Evolutionary conservation across 2,329 filamentous ascomycete species (phyloP).

Genomic region (Cladophialophora chaetospira): DNA sequence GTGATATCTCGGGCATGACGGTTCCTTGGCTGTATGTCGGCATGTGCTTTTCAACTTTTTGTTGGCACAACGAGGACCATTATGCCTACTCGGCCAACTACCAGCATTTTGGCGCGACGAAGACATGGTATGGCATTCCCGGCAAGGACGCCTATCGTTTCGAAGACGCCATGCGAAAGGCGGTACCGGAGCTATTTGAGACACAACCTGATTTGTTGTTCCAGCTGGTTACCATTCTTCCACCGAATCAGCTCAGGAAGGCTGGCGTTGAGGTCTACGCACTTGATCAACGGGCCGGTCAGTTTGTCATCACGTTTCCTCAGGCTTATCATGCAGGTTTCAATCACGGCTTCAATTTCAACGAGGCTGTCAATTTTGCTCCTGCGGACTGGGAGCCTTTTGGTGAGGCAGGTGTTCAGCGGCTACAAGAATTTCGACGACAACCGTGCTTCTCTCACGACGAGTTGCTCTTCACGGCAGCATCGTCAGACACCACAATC

Average conservation of each 20-base stretch:
- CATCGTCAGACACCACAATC: constrained; percentile 76
- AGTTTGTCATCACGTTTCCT: constrained; percentile 95
- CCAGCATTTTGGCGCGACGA: constrained; percentile 96
- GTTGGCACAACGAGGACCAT: constrained; percentile 99
- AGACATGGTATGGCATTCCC: constrained; percentile 98
- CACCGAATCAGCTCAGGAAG: constrained; percentile 88
- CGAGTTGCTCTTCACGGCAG: constrained; percentile 87
- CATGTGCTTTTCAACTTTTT: constrained; percentile 99
- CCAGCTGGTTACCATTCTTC: constrained; percentile 93
- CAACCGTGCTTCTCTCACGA: constrained; percentile 98
- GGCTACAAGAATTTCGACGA: constrained; percentile 81
- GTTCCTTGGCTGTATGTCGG: constrained; percentile 99
- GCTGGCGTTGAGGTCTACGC: constrained; percentile 92
- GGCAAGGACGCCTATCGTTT: constrained; percentile 93
- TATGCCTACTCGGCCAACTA: constrained; percentile 98
- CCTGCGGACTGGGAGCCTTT: constrained; percentile 93
- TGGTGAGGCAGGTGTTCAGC: constrained; percentile 80
- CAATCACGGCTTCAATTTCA: constrained; percentile 98
- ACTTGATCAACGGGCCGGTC: constrained; percentile 91
- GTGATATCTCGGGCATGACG: constrained; percentile 98
- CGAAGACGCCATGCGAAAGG: constrained; percentile 90
- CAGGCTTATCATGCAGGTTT: constrained; percentile 97
- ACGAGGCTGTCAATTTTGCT: constrained; percentile 97
- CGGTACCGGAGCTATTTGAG: constrained; percentile 94
- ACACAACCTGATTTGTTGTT: constrained; percentile 95